Base-by-base conservation (phyloP, 2,329 filamentous ascomycete species). In the Fusarium sp. region DNA sequence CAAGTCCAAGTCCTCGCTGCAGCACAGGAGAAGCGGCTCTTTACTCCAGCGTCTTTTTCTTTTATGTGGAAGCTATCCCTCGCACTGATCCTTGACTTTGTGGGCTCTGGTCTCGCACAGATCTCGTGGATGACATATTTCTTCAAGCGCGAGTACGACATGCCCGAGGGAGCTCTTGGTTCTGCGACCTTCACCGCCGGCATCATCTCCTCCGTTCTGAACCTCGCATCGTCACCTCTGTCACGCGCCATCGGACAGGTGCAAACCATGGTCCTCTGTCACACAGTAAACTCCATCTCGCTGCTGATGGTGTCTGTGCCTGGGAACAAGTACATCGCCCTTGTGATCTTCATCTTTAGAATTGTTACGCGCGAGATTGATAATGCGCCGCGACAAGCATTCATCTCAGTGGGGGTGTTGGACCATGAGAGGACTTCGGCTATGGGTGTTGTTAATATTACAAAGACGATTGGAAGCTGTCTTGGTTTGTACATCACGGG, bases 91-190 rank as follows among this genome's bases (percentile, higher is more conserved):
- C 44, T 74, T 19, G 71, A 76, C 58, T 76, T 76, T 65, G 59
- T 76, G 29, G 73, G 71, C 2, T 76, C 73, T 1, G 73, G 73
- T 5, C 63, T 76, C 1, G 73, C 73, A 5, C 71, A 74, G 23
- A 74, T 76, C n/a, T 76, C 73, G 2, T 76, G 73, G 73, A 76
- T 76, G 73, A 76, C 63, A 4, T 76, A 76, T 10, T 76, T 76
- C 44, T 74, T 76, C 56, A 76, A 70, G 15, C 51, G 71, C 23
- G 73, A 76, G 42, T 76, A 76, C 44, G 49, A 76, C 19, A 74
- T 76, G 48, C 57, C 73, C 4, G 73, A 73, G 11, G 73, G 73
- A 2, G 73, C 73, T 0, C 11, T 76, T 0, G 73, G 73, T 0
- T 73, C 71, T 3, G 73, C 73, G 5, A 76, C 73, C 0, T 76